A percentile compares a stretch with the other conserved stretches of the same genome.
Evolutionary conservation across 2,329 filamentous ascomycete genomes (phyloP).

Genomic region (Xylariaceae sp.): DNA sequence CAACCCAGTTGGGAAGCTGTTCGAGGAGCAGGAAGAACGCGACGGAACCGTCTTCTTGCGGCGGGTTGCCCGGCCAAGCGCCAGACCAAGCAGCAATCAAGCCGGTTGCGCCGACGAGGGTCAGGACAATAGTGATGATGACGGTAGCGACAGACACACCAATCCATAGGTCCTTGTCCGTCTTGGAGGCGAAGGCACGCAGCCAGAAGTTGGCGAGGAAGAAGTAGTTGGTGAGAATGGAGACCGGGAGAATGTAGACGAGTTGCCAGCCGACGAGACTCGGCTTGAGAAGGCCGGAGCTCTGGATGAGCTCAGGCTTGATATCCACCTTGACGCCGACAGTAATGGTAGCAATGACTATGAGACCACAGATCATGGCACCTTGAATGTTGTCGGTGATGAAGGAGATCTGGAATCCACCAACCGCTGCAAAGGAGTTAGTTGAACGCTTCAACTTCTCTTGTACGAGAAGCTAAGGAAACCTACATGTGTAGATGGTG

Average conservation of each 20-base stretch:
- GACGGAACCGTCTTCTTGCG: conserved; percentile 55
- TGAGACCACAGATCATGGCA: conserved; percentile 67
- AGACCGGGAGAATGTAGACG: conserved; percentile 76
- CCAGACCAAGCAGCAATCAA: conserved; percentile 75
- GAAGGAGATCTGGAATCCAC: conserved; percentile 80
- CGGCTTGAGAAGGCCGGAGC: conserved; percentile 63
- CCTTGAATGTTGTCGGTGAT: conserved; percentile 79
- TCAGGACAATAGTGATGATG: conserved; percentile 62
- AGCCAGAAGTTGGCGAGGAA: conserved; percentile 83
- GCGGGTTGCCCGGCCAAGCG: conserved; percentile 58
- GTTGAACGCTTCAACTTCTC: conserved; percentile 1
- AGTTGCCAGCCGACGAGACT: conserved; percentile 78
- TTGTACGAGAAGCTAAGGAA: background rate
- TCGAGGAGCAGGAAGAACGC: conserved; percentile 72
- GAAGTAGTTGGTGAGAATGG: conserved; percentile 79
- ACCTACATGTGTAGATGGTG: conserved; percentile 74
- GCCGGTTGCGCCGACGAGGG: conserved; percentile 66
- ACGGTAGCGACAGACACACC: conserved; percentile 65
- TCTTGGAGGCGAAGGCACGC: conserved; percentile 73
- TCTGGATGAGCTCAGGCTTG: conserved; percentile 60
- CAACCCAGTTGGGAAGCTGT: conserved; percentile 71
- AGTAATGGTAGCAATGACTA: conserved; percentile 72
- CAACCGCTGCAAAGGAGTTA: conserved; percentile 52
- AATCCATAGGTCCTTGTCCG: conserved; percentile 71
- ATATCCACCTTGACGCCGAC: conserved; percentile 71